Evolutionary conservation across 2,329 filamentous ascomycete species (phyloP).

Genomic region (Epichloe hybrida): DNA sequence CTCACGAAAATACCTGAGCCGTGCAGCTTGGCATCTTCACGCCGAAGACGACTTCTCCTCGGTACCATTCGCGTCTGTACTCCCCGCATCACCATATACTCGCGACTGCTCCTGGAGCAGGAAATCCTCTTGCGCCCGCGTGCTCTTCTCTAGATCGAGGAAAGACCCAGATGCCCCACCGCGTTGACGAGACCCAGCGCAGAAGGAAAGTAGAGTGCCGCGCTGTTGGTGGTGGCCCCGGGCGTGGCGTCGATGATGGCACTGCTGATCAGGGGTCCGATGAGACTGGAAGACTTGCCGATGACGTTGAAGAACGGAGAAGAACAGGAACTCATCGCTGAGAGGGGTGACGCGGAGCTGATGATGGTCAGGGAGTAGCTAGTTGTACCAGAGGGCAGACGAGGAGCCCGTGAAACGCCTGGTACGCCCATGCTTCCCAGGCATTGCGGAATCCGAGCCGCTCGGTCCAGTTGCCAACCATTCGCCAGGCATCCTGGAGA

Average conservation of each 20-base stretch:
- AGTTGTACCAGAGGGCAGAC: conserved; percentile 57
- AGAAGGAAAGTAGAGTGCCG: conserved; percentile 55
- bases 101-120: conserved; percentile 24
- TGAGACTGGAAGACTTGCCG: conserved; percentile 54
- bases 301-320: conserved; percentile 54
- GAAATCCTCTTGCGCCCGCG: conserved; percentile 43
- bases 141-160: conserved; percentile 47
- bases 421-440: conserved; percentile 33
- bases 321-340: conserved; percentile 58
- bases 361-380: conserved; percentile 62
- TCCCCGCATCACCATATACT: background rate
- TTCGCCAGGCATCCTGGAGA: conserved; percentile 38
- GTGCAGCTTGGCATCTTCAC: background rate
- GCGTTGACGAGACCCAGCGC: conserved; percentile 43
- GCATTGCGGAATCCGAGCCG: conserved; percentile 30
- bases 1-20: background rate
- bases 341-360: conserved; percentile 52
- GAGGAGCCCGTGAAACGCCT: conserved; percentile 48
- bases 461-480: conserved; percentile 32
- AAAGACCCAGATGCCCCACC: conserved; percentile 37
- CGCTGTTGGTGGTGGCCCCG: conserved; percentile 39
- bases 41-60: background rate
- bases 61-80: background rate
- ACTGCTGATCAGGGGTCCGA: conserved; percentile 53
- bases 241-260: conserved; percentile 53